Percentiles rank a stretch among this genome's conserved stretches.
These are phyloP conservation scores for Fusarium sp. DNA, from an alignment of 2,329 filamentous ascomycete genomes.

Conservation along the genomic window DNA sequence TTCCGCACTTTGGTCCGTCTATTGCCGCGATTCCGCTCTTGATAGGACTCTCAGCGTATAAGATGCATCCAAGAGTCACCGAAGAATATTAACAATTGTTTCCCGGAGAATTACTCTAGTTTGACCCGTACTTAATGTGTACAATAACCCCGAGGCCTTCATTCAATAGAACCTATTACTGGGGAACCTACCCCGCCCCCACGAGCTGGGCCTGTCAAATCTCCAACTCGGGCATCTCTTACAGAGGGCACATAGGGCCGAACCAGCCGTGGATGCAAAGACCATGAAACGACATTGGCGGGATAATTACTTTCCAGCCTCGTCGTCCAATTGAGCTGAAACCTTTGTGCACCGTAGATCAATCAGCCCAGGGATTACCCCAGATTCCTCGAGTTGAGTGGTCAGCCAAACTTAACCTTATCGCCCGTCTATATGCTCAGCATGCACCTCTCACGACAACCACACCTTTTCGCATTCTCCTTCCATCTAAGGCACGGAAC, in stretches of 20 bases:
- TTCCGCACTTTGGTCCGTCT: slow-evolving; percentile 23
- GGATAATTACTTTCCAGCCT: slow-evolving; percentile 16
- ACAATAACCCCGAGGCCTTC: background rate
- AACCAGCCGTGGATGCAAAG: background rate
- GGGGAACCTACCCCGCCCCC: slow-evolving; percentile 24
- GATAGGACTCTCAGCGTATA: background rate
- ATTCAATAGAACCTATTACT: background rate
- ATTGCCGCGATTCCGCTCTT: slow-evolving; percentile 22
- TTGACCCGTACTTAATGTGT: background rate
- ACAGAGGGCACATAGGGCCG: slow-evolving; percentile 4
- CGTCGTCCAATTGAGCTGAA: slow-evolving; percentile 15
- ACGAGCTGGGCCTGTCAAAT: slow-evolving; percentile 15
- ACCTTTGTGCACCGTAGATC: slow-evolving; percentile 4
- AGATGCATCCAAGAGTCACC: background rate
- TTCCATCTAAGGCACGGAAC: slow-evolving; percentile 57
- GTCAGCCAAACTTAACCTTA: slow-evolving; percentile 11
- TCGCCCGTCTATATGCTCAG: background rate
- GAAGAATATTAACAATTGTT: background rate
- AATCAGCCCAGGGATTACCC: slow-evolving; percentile 15
- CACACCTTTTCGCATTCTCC: slow-evolving; percentile 44
- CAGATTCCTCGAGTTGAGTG: slow-evolving; percentile 8
- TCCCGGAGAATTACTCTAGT: background rate
- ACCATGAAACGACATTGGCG: slow-evolving; percentile 1
- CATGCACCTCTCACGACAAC: slow-evolving; percentile 16
- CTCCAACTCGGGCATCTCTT: slow-evolving; percentile 22